Evolutionary conservation across 176 grass and related monocot genomes (phyloP).

Genomic region (Themeda triandra): DNA sequence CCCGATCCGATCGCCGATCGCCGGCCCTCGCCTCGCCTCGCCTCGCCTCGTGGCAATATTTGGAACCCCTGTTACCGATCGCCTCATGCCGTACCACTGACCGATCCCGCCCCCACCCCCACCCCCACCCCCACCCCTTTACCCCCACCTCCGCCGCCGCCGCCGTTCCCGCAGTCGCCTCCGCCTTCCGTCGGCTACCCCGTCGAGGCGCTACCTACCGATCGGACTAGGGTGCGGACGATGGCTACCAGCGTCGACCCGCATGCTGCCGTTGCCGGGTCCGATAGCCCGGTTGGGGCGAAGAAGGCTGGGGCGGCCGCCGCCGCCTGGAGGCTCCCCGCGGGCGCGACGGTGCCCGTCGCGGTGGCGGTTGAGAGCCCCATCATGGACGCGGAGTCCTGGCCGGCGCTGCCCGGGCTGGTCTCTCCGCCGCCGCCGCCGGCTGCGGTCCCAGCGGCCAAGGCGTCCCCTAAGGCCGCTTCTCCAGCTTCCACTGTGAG

Average conservation of each 20-base stretch:
- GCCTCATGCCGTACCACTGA: constrained; percentile 34
- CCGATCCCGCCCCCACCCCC: background rate
- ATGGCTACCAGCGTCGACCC: constrained; percentile 50
- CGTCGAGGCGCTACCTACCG: background rate
- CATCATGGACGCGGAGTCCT: constrained; percentile 62
- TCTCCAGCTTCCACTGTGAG: constrained; percentile 43
- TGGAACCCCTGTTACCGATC: constrained; percentile 41
- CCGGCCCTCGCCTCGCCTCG: too few relatives aligned
- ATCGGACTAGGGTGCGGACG: constrained; percentile 27
- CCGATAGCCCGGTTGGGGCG: constrained; percentile 6
- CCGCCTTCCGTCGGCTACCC: background rate
- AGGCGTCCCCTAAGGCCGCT: constrained; percentile 44
- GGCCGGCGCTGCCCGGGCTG: constrained; percentile 80
- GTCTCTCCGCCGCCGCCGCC: constrained; percentile 37
- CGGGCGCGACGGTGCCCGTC: constrained; percentile 3
- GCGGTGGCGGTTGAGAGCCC: constrained; percentile 41
- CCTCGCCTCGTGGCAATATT: background rate
- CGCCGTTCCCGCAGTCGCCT: background rate
- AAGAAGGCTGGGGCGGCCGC: constrained; percentile 35
- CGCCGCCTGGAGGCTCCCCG: constrained; percentile 48
- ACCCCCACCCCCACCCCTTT: background rate
- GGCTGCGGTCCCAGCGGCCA: constrained; percentile 20
- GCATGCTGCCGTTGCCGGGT: background rate
- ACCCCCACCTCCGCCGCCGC: background rate
- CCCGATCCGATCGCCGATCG: constrained; percentile 45